Base-by-base conservation (phyloP, 306 rosid species). In the Sindora glabra region DNA sequence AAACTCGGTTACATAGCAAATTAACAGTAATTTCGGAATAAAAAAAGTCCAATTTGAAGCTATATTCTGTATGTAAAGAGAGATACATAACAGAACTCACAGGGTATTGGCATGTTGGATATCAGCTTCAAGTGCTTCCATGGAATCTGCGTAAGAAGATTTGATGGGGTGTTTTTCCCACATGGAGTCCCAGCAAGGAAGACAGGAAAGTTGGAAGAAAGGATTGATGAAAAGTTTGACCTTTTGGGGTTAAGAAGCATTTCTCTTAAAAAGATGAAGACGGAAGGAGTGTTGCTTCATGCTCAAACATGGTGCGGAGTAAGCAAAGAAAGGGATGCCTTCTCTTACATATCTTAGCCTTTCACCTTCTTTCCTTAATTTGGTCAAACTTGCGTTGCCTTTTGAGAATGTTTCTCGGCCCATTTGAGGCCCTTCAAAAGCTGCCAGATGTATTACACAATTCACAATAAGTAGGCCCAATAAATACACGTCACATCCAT, bases 71-170 rank as follows among this genome's bases (percentile, higher is more conserved):
- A 29, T 32, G 30, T 18, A 12, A 47, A 5, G 33, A 3, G 4
- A 30, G 0, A 13, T 12, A 3, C 1, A 10, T 29, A 5, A 26
- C 6, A 10, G 3, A 60, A 75, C 90, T 86, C 72, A 83, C 95
- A 83, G 42, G 72, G 51, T 61, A 61, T 84, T 84, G 70, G 91
- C 91, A 74, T 78, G 86, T 32, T 73, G 81, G 14, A 87, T 79
- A 67, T 87, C 83, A 54, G 79, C 86, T 84, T 87, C 84, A 36
- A 87, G 84, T 40, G 89, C 76, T 66, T 81, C 72, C 53, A 87
- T 54, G 63, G 88, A 86, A 58, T 81, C 86, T 81, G 62, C 74
- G 48, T 36, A 86, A 55, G 78, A 75, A 50, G 81, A 75, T 21
- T 63, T 53, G 47, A 39, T 59, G 53, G 67, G 56, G 44, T 67